Evolutionary conservation across 1,139 yeast genomes (phyloP), one percentile per base, ranked within the genome.

Genomic region (Magnusiomyces suaveolens): DNA sequence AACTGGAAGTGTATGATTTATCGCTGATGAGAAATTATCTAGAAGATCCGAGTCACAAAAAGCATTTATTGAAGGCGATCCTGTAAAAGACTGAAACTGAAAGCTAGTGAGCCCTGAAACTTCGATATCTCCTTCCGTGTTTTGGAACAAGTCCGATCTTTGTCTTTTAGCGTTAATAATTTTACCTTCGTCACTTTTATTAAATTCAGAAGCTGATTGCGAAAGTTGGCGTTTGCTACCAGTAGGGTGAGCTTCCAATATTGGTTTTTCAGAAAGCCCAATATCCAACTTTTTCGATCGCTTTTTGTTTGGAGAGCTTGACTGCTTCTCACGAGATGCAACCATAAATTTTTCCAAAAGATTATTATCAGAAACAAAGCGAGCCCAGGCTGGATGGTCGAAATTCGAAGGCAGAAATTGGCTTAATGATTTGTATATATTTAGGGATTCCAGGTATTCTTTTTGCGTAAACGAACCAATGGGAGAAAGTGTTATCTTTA

Each of bases 401-500:
- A 60, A 60, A 50, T 59, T 59, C 24, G 52, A 39, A 4, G 62
- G 61, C 3, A 60, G 55, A 14, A 46, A 33, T 33, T 54, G 50
- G 12, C 61, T 56, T 16, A 61, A 52, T 3, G 47, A 36, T 29
- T 57, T 57, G 52, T 61, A 61, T n/a, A 61, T 49, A 29, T 57
- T 50, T 23, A 61, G 50, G 23, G 64, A 57, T 10, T 48, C 48
- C 26, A 60, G 41, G 39, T 61, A 61, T 23, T 61, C 60, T 4
- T 52, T 54, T 50, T 60, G 64, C 12, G 57, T 53, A 24, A 52
- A 52, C 25, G 58, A 60, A 16, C 55, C 52, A 18, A 60, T 51
- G n/a, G 64, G 62, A 20, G 56, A 57, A 38, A 64, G 56, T 36
- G 61, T 57, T 18, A 64, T 50, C n/a, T 59, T 60, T 21, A 64